Evolutionary conservation across 208 protist genomes (phyloP).

Genomic region (Wallacemonas rigidus): DNA sequence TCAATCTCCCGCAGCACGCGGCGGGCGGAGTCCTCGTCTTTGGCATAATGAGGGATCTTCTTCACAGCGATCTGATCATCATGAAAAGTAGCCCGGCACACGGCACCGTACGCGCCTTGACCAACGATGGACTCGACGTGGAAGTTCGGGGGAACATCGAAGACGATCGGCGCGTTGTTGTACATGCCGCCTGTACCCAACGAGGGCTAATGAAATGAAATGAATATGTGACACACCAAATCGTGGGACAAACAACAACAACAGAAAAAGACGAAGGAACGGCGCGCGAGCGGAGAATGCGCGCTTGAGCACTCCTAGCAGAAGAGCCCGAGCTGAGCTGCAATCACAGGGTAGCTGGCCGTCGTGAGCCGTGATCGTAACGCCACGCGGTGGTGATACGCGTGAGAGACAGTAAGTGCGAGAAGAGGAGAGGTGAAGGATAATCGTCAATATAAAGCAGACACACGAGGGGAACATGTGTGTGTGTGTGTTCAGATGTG

Average conservation of each 20-base stretch:
- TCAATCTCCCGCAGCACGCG: constrained; percentile 90
- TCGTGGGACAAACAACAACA: too few relatives aligned
- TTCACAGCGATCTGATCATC: constrained; percentile 86
- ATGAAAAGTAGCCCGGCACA: constrained; percentile 87
- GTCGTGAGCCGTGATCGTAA: too few relatives aligned
- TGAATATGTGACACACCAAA: too few relatives aligned
- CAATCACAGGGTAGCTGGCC: too few relatives aligned
- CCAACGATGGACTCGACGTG: constrained; percentile 90
- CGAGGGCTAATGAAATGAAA: too few relatives aligned
- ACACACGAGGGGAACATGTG: too few relatives aligned
- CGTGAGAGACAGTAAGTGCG: too few relatives aligned
- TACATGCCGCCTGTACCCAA: constrained; percentile 1
- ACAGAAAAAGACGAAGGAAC: neutral
- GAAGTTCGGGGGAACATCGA: constrained; percentile 88
- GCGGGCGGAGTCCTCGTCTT: constrained; percentile 76
- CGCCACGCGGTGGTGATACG: too few relatives aligned
- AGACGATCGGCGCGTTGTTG: constrained; percentile 66
- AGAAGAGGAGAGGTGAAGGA: too few relatives aligned
- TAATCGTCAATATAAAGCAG: too few relatives aligned
- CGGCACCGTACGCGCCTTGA: constrained; percentile 93
- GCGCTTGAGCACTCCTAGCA: neutral
- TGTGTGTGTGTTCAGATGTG: too few relatives aligned
- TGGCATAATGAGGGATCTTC: constrained; percentile 89
- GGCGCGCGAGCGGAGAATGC: neutral
- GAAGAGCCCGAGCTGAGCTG: neutral